A percentile compares a stretch with the other conserved stretches of the same genome.
Evolutionary conservation across 495 filamentous ascomycete genomes (phyloP).

Genomic region (Lepidopterella palustris): DNA sequence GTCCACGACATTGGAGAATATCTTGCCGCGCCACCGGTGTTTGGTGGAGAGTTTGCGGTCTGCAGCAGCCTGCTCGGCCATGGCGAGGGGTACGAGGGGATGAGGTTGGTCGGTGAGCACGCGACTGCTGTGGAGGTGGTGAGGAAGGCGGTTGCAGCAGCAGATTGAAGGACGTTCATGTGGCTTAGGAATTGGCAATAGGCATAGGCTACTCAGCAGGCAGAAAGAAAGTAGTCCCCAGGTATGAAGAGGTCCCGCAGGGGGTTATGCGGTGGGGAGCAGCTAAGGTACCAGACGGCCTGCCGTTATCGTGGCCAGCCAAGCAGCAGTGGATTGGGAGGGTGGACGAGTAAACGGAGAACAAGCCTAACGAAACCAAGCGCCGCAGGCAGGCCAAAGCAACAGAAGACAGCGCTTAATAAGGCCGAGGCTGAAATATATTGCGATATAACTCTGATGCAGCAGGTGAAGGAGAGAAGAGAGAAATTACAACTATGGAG

Average conservation of each 20-base stretch:
- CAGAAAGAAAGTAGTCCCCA: background rate
- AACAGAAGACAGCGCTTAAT: background rate
- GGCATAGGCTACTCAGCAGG: background rate
- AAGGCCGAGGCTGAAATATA: too few relatives aligned
- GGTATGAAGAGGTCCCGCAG: background rate
- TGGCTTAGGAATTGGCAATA: background rate
- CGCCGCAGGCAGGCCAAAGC: background rate
- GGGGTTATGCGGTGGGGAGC: background rate
- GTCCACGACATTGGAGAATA: constrained; percentile 14
- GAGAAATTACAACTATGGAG: too few relatives aligned
- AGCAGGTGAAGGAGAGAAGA: too few relatives aligned
- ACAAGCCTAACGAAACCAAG: background rate
- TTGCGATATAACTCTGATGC: too few relatives aligned
- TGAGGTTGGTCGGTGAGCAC: background rate
- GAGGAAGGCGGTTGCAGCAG: background rate
- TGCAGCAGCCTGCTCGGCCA: background rate
- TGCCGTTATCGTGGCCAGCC: background rate
- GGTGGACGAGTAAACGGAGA: background rate
- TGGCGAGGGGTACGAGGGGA: background rate
- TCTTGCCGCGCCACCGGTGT: constrained; percentile 29
- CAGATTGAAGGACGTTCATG: background rate
- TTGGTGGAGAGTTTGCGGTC: constrained; percentile 21
- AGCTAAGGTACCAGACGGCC: background rate
- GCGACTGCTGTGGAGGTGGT: background rate
- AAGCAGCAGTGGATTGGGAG: background rate